Evolutionary conservation across 768 basidiomycete species (phyloP).

Genomic region (Cystobasidiopsis lactophilus): DNA sequence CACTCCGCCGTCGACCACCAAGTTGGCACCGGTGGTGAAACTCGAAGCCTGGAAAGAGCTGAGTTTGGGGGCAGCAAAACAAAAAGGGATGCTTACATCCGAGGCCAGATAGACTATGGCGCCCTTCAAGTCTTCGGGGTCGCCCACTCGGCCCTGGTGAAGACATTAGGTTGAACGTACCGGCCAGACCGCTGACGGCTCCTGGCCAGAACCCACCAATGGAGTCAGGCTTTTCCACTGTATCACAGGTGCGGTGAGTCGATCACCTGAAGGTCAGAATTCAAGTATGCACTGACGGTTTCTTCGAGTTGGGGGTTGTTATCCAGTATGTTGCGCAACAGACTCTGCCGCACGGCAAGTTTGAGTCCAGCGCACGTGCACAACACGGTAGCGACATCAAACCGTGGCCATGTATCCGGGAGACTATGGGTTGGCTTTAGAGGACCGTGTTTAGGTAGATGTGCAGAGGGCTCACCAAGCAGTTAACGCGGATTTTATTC

Average conservation of each 20-base stretch:
- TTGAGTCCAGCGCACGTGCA: too few relatives aligned
- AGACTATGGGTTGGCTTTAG: constrained; percentile 25
- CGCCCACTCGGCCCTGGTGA: constrained; percentile 56
- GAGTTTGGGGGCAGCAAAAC: too few relatives aligned
- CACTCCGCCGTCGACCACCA: too few relatives aligned
- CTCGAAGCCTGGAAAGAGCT: too few relatives aligned
- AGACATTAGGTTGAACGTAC: too few relatives aligned
- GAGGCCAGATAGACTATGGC: constrained; percentile 76
- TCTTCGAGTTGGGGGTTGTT: constrained; percentile 52
- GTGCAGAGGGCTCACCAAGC: constrained; percentile 28
- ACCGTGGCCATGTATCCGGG: constrained; percentile 90
- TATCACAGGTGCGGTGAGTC: too few relatives aligned
- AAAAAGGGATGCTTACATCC: constrained; percentile 69
- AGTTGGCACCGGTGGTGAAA: too few relatives aligned
- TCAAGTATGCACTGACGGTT: too few relatives aligned
- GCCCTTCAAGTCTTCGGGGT: constrained; percentile 72
- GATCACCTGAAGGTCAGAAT: too few relatives aligned
- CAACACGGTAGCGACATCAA: constrained; percentile 23
- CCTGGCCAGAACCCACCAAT: constrained; percentile 32
- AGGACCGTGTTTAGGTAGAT: neutral
- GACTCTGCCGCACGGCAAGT: neutral
- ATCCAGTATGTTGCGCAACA: constrained; percentile 62
- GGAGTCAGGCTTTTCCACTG: constrained; percentile 73
- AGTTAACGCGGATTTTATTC: constrained; percentile 35
- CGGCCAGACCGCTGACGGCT: neutral